Conservation (phyloP, 768 basidiomycete genomes). For the Russula compacta region DNA sequence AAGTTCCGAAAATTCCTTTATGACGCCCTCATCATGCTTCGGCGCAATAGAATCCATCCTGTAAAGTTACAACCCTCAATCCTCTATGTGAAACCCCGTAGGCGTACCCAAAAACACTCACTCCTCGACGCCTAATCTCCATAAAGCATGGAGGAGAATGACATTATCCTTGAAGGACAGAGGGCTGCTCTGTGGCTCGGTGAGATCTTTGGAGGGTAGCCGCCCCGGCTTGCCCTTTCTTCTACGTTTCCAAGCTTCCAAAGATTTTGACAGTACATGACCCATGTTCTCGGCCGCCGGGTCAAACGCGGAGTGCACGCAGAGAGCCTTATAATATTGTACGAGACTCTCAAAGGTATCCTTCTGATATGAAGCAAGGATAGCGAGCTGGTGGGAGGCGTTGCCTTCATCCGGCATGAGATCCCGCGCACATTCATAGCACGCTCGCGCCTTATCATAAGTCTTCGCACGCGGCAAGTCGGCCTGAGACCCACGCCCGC, state of each 20-base stretch:
- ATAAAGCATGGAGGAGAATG: slow-evolving; percentile 69
- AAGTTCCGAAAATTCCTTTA: slow-evolving; percentile 48
- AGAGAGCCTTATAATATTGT: slow-evolving; percentile 88
- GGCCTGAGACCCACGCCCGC: slow-evolving; percentile 35
- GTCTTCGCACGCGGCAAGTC: slow-evolving; percentile 34
- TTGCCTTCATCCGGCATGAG: slow-evolving; percentile 87
- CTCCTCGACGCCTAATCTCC: slow-evolving; percentile 50
- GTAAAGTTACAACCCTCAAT: slow-evolving; percentile 11
- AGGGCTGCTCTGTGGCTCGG: slow-evolving; percentile 44
- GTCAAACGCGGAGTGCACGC: slow-evolving; percentile 77
- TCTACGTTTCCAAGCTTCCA: slow-evolving; percentile 49
- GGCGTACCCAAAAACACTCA: slow-evolving; percentile 29
- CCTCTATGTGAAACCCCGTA: slow-evolving; percentile 13
- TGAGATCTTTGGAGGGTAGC: slow-evolving; percentile 28
- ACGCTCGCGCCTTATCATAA: slow-evolving; percentile 65
- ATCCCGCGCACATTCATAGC: slow-evolving; percentile 78
- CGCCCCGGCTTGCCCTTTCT: slow-evolving; percentile 28
- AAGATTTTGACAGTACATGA: slow-evolving; percentile 54
- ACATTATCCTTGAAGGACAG: slow-evolving; percentile 62
- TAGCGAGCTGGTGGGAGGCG: slow-evolving; percentile 92
- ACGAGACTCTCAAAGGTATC: slow-evolving; percentile 75
- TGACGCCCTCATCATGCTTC: slow-evolving; percentile 39
- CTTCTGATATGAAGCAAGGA: slow-evolving; percentile 74
- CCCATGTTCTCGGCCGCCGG: slow-evolving; percentile 81
- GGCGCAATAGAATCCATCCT: slow-evolving; percentile 44